Evolutionary conservation across 2,329 filamentous ascomycete species (phyloP), one percentile per base, ranked within the genome.

Genomic region (Rhynchosporium graminicola): DNA sequence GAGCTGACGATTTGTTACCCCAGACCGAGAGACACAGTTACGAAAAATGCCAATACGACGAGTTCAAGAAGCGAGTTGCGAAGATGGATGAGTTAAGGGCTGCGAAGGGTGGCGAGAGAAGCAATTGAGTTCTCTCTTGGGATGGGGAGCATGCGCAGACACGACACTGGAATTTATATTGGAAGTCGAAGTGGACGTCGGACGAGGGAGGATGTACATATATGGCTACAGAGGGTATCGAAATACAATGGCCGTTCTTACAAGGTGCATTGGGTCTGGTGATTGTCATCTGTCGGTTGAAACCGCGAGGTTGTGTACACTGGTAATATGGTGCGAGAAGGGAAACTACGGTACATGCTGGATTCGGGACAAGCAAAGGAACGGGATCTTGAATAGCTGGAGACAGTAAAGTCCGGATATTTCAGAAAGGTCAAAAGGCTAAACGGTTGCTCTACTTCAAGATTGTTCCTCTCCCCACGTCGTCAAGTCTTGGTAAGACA

Each of bases 31-130:
- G 95, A 82, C 95, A 99, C 80, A 89, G 88, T 74, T 99, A 99
- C 83, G 95, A 99, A 77, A 98, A 98, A 79, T 99, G 95, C 86
- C 95, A 99, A 76, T 99, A 99, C 79, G 90, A 90, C 68, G 95
- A 98, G 77, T 99, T 99, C 84, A 97, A 97, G 87, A 92, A 94
- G 84, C 88, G 95, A 63, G 95, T 99, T 68, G 91, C 90, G 75
- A 98, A 97, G 87, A 99, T 99, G 95, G 87, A 98, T 73, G 93
- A 99, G 82, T 80, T 99, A 75, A 86, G 92, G 75, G 93, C 87
- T 70, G 87, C 90, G 64, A 96, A 96, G 85, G 86, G 80, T 63
- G 92, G 91, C 65, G 87, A 84, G 73, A 86, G 94, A 78, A 96
- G 90, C 83, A 97, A 97, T 80, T 97, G 77, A 72, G 50, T 29